Percentiles rank a stretch among this genome's conserved stretches.
These are phyloP conservation scores for Vinca minor DNA, from an alignment of 257 asterid species.

Conservation along the genomic window DNA sequence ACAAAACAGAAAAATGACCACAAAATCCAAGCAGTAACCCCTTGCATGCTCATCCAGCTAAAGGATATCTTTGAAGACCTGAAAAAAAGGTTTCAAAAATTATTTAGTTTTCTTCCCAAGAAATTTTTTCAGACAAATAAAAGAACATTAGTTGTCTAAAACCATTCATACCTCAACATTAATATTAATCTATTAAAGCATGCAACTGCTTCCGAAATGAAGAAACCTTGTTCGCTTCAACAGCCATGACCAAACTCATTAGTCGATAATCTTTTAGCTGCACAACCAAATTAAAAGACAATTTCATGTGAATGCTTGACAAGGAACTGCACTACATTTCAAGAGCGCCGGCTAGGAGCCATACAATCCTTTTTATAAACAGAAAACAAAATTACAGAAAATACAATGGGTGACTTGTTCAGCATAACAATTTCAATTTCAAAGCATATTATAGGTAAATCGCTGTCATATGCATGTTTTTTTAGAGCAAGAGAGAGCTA, in stretches of 20 bases:
- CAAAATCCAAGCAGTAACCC: too few species aligned
- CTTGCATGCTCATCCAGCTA: not conserved
- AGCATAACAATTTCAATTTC: not conserved
- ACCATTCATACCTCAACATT: slow-evolving; percentile 10
- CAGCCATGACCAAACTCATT: slow-evolving; percentile 72
- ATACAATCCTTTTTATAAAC: not conserved
- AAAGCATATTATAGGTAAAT: not conserved
- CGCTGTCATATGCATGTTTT: not conserved
- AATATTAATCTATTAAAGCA: slow-evolving; percentile 44
- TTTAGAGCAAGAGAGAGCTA: too few species aligned
- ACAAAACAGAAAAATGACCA: too few species aligned
- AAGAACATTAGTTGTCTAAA: not conserved
- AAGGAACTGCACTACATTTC: not conserved
- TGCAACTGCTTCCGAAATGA: slow-evolving; percentile 52
- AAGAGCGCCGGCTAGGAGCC: not conserved
- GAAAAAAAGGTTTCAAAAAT: not conserved
- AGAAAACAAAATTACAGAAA: not conserved
- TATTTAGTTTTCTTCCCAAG: not conserved
- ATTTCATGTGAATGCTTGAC: not conserved
- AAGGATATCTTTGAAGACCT: not conserved
- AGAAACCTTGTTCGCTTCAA: slow-evolving; percentile 54
- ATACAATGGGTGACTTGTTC: not conserved
- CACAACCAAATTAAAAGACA: slow-evolving; percentile 12
- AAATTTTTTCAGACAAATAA: not conserved
- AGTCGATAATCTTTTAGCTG: slow-evolving; percentile 67